These are phyloP conservation scores for Aspergillus bertholletiae DNA, from an alignment of 495 filamentous ascomycete species.

Conservation along the genomic window DNA sequence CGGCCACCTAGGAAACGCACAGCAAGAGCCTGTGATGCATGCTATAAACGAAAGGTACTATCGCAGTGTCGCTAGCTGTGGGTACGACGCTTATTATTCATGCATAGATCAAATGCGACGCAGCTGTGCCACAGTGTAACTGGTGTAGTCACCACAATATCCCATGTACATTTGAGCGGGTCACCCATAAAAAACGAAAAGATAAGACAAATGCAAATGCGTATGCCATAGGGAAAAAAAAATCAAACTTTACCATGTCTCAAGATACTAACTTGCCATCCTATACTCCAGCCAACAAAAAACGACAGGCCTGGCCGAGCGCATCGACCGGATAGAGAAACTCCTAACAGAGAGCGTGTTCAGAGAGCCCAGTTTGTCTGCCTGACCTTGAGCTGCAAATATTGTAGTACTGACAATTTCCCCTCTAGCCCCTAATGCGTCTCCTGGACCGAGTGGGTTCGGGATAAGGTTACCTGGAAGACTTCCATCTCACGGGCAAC, in stretches of 20 bases:
- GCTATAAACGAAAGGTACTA: slow-evolving; percentile 46
- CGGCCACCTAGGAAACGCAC: slow-evolving; percentile 24
- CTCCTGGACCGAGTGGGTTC: neutral
- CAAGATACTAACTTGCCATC: neutral
- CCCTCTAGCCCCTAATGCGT: neutral
- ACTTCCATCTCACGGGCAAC: slow-evolving; percentile 4
- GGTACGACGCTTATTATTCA: neutral
- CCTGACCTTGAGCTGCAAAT: neutral
- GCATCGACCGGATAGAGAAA: slow-evolving; percentile 40
- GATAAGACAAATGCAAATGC: slow-evolving; percentile 11
- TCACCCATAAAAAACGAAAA: slow-evolving; percentile 34
- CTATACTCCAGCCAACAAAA: slow-evolving; percentile 18
- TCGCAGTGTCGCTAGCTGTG: neutral
- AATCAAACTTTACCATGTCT: neutral
- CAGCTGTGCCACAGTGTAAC: slow-evolving; percentile 40
- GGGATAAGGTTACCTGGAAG: neutral
- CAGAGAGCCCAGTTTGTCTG: slow-evolving; percentile 21
- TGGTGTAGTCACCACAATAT: slow-evolving; percentile 52
- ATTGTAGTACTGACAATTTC: neutral
- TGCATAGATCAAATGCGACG: slow-evolving; percentile 52
- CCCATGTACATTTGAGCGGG: slow-evolving; percentile 44
- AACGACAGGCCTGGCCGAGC: slow-evolving; percentile 30
- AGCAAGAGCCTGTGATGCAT: slow-evolving; percentile 47
- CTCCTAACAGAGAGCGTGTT: slow-evolving; percentile 31
- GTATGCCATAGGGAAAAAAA: slow-evolving; percentile 14